Evolutionary conservation across 306 rosid genomes (phyloP).

Genomic region (Nissolia schottii): DNA sequence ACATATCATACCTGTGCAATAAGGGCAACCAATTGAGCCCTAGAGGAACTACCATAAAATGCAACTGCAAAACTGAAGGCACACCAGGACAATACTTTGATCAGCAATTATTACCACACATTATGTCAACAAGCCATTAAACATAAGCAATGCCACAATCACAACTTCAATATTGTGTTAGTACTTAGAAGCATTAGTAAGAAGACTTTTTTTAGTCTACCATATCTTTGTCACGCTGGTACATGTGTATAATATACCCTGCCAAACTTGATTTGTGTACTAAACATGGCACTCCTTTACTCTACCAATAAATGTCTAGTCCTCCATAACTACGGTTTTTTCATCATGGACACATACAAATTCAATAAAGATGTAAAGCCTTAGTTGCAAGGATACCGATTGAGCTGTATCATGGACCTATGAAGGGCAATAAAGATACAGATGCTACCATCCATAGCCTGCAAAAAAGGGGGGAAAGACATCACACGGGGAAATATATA

Average conservation of each 20-base stretch:
- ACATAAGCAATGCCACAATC: slow-evolving; percentile 11
- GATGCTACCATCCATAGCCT: slow-evolving; percentile 76
- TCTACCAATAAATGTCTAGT: background rate
- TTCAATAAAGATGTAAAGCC: background rate
- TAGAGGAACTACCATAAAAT: slow-evolving; percentile 72
- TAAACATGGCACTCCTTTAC: background rate
- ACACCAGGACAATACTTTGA: slow-evolving; percentile 10
- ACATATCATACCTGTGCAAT: slow-evolving; percentile 76
- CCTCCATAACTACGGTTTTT: background rate
- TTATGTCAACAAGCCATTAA: slow-evolving; percentile 7
- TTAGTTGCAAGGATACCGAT: slow-evolving; percentile 52
- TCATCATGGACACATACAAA: background rate
- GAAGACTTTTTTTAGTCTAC: background rate
- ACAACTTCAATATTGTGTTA: background rate
- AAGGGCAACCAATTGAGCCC: slow-evolving; percentile 90
- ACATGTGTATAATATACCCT: background rate
- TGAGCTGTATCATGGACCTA: slow-evolving; percentile 72
- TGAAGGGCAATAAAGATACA: slow-evolving; percentile 77
- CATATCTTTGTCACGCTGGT: background rate
- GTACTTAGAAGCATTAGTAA: background rate
- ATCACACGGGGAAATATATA: slow-evolving; percentile 1
- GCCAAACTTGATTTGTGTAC: background rate
- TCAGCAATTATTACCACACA: slow-evolving; percentile 8
- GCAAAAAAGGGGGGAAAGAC: slow-evolving; percentile 28
- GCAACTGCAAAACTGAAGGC: slow-evolving; percentile 84